Percentiles rank a stretch among this genome's conserved stretches.
Conservation (phyloP, 305 asterid genomes). For the Petunia hybrid region DNA sequence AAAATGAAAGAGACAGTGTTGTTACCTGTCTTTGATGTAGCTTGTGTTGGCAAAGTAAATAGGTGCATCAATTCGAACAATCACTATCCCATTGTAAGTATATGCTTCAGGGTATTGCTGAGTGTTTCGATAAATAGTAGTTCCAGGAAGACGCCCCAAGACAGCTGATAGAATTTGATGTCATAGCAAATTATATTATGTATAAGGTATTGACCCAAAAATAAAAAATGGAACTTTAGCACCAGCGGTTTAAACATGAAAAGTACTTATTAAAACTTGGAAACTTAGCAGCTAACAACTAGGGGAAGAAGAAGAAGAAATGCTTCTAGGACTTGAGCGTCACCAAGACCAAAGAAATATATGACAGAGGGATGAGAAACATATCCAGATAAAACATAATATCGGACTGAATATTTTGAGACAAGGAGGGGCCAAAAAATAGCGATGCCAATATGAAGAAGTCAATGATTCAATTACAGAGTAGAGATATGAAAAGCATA, state of each 20-base stretch:
- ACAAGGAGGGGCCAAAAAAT: not conserved
- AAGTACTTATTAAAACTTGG: not conserved
- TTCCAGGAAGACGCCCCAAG: conserved; percentile 98
- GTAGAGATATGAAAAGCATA: conserved; percentile 1
- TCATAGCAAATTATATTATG: not conserved
- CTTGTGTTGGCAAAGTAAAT: conserved; percentile 95
- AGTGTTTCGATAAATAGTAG: conserved; percentile 87
- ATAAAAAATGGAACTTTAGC: not conserved
- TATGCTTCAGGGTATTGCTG: conserved; percentile 98
- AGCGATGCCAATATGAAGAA: conserved; percentile 13
- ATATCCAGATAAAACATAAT: not conserved
- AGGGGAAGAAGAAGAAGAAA: not conserved
- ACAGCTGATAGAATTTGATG: conserved; percentile 62
- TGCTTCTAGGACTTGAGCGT: not conserved
- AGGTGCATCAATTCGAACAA: conserved; percentile 96
- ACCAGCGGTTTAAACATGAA: not conserved
- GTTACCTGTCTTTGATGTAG: conserved; percentile 91
- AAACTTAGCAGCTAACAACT: not conserved
- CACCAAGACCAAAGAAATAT: not conserved
- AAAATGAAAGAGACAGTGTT: not conserved
- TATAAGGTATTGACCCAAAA: not conserved
- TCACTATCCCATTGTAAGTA: conserved; percentile 94
- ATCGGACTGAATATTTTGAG: not conserved
- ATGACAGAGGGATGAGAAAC: not conserved
- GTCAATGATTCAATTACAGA: conserved; percentile 24